Percentiles rank a stretch among this genome's conserved stretches.
Evolutionary conservation across 805 yeast species (phyloP).

Genomic region (Starmerella bombi): DNA sequence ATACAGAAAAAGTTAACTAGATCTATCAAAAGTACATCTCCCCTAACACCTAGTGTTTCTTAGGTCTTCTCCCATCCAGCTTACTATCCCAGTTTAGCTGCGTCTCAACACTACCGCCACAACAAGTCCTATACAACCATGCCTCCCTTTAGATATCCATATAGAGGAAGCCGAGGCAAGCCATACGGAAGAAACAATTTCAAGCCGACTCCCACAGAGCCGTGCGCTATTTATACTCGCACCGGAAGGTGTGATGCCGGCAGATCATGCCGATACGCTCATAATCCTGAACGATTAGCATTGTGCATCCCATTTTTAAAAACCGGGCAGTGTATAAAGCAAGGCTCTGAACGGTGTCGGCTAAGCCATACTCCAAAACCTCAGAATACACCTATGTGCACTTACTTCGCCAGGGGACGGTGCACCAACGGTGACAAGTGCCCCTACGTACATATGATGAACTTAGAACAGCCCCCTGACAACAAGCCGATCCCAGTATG

Average conservation of each 20-base stretch:
- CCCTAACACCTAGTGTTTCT: too few relatives aligned
- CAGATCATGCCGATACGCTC: constrained; percentile 40
- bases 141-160: too few relatives aligned
- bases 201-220: constrained; percentile 11
- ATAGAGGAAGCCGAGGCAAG: too few relatives aligned
- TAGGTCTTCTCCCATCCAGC: too few relatives aligned
- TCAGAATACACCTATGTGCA: constrained; percentile 49
- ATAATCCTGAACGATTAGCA: constrained; percentile 38
- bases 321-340: constrained; percentile 35
- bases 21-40: too few relatives aligned
- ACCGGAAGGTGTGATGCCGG: constrained; percentile 44
- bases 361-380: constrained; percentile 46
- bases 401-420: constrained; percentile 34
- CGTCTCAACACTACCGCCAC: too few relatives aligned
- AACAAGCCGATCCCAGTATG: constrained; percentile 33
- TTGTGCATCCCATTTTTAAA: constrained; percentile 41
- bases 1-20: too few relatives aligned
- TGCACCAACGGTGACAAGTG: constrained; percentile 39
- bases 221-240: constrained; percentile 24
- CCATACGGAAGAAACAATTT: too few relatives aligned
- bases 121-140: too few relatives aligned
- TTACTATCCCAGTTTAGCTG: too few relatives aligned
- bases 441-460: constrained; percentile 37
- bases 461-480: constrained; percentile 28
- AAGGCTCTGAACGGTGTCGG: constrained; percentile 32